phyloP scores from a whole-genome alignment of 2,329 filamentous ascomycete genomes.

The Penicillium sp. region DNA sequence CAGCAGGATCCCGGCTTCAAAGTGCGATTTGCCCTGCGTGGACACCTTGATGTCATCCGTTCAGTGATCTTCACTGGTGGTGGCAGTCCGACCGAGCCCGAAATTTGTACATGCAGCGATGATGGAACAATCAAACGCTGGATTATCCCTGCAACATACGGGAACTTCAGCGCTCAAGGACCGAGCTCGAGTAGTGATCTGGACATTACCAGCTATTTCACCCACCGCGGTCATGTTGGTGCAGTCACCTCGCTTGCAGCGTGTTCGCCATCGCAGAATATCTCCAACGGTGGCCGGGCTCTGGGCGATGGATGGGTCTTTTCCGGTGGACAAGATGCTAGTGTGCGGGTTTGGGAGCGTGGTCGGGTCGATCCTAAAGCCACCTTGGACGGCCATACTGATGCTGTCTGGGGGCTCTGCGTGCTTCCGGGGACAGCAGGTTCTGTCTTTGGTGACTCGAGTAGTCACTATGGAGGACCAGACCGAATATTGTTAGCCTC shows the following conservation, averaged over 20 bases:
- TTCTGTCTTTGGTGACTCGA: slow-evolving; percentile 75
- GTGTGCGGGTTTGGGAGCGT: slow-evolving; percentile 92
- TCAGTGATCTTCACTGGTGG: slow-evolving; percentile 97
- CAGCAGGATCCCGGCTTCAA: slow-evolving; percentile 80
- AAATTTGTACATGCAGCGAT: slow-evolving; percentile 94
- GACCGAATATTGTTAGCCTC: slow-evolving; percentile 91
- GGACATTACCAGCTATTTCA: slow-evolving; percentile 92
- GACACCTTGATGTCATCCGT: slow-evolving; percentile 91
- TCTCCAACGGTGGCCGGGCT: slow-evolving; percentile 84
- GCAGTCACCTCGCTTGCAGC: slow-evolving; percentile 85
- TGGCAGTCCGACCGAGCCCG: slow-evolving; percentile 91
- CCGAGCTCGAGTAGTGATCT: slow-evolving; percentile 73
- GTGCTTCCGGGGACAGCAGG: slow-evolving; percentile 85
- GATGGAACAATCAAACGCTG: slow-evolving; percentile 96
- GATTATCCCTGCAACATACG: slow-evolving; percentile 85
- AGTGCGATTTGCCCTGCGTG: slow-evolving; percentile 86
- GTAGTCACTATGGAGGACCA: slow-evolving; percentile 74
- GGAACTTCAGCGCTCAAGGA: slow-evolving; percentile 61
- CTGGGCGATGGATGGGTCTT: slow-evolving; percentile 98
- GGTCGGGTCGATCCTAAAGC: slow-evolving; percentile 94
- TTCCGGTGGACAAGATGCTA: slow-evolving; percentile 92
- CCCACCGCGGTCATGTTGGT: slow-evolving; percentile 91
- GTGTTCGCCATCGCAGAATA: slow-evolving; percentile 85
- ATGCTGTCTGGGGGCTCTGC: slow-evolving; percentile 94
- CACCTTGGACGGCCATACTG: slow-evolving; percentile 89